Evolutionary conservation across 164 flowering plant species (phyloP).

Genomic region (Tinospora cordifolia): DNA sequence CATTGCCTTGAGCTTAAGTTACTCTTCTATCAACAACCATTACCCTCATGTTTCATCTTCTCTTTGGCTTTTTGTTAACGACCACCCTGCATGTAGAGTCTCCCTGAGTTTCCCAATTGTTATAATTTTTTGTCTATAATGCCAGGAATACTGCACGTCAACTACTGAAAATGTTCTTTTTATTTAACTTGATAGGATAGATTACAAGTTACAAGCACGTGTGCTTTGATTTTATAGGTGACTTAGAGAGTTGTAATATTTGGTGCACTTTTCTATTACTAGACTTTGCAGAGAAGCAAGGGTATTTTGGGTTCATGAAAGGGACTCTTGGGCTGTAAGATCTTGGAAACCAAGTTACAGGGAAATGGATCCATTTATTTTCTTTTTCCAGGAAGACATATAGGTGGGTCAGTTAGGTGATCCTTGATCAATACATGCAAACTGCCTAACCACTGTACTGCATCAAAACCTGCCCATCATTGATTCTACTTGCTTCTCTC

Average conservation of each 20-base stretch:
- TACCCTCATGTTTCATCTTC: neutral
- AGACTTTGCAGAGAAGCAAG: slow-evolving; percentile 1
- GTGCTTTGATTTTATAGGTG: neutral
- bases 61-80: neutral
- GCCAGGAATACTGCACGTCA: too few relatives aligned
- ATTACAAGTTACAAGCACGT: neutral
- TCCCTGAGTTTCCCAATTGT: too few relatives aligned
- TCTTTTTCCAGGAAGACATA: neutral
- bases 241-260: neutral
- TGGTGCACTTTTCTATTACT: neutral
- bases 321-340: slow-evolving; percentile 27
- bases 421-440: slow-evolving; percentile 23
- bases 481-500: neutral
- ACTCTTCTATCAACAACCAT: slow-evolving; percentile 14
- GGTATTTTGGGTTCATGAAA: neutral
- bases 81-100: too few relatives aligned
- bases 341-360: slow-evolving; percentile 28
- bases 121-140: too few relatives aligned
- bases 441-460: neutral
- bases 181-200: neutral
- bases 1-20: slow-evolving; percentile 87
- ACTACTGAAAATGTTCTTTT: neutral
- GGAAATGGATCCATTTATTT: neutral
- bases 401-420: slow-evolving; percentile 35
- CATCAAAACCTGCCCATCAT: neutral